Evolutionary conservation across 2,329 filamentous ascomycete species (phyloP).

Genomic region (Diplodia corticola): DNA sequence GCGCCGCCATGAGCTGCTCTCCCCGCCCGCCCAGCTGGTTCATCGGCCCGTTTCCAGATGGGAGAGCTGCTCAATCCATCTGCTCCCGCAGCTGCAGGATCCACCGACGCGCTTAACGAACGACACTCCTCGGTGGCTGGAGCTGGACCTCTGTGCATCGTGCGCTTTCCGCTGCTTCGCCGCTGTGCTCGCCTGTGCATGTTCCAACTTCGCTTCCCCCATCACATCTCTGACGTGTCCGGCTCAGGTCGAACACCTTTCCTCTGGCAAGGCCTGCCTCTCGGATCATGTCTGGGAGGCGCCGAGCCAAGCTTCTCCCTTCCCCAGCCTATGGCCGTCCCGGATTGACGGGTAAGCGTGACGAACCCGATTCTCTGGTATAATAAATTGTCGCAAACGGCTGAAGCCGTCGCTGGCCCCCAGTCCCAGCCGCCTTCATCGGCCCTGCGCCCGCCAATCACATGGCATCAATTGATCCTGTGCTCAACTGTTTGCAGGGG

Average conservation of each 20-base stretch:
- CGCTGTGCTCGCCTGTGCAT: background rate
- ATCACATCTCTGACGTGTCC: slow-evolving; percentile 9
- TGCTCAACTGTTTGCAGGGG: background rate
- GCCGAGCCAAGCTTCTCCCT: background rate
- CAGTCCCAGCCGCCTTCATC: background rate
- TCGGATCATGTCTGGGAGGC: background rate
- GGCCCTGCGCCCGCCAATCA: background rate
- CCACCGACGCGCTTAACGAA: slow-evolving; percentile 4
- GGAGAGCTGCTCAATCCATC: slow-evolving; percentile 10
- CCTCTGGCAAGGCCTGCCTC: background rate
- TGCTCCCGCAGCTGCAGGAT: background rate
- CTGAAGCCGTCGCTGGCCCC: background rate
- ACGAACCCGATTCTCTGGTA: slow-evolving; percentile 6
- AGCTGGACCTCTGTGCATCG: background rate
- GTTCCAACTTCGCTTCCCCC: background rate
- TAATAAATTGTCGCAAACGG: slow-evolving; percentile 1
- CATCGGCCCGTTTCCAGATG: slow-evolving; percentile 10
- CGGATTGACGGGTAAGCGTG: slow-evolving; percentile 15
- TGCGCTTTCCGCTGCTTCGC: background rate
- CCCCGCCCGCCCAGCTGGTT: background rate
- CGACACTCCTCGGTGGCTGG: background rate
- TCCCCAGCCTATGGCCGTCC: slow-evolving; percentile 10
- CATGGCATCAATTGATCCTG: background rate
- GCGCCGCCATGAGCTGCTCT: background rate
- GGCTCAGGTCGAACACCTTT: background rate